Percentiles rank a stretch among this genome's conserved stretches.
Evolutionary conservation across 805 yeast genomes (phyloP).

Genomic region (Lipomyces anomalus): DNA sequence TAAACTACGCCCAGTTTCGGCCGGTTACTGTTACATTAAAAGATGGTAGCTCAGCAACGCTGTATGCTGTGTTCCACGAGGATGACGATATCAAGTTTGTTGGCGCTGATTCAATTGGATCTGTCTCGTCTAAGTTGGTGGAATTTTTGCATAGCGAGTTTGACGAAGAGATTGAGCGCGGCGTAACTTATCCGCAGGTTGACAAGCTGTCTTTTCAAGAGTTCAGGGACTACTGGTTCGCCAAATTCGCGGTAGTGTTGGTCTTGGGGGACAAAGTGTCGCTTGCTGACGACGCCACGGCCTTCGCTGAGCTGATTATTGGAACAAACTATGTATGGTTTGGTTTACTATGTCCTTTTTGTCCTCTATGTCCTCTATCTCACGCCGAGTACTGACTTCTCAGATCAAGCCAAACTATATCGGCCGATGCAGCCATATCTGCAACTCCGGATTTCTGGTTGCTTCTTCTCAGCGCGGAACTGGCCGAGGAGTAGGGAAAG

Average conservation of each 20-base stretch:
- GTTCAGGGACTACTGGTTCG: constrained; percentile 63
- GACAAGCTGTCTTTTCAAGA: constrained; percentile 41
- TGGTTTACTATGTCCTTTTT: no score
- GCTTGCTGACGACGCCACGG: constrained; percentile 28
- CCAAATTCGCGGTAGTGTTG: constrained; percentile 58
- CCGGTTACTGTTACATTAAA: background rate
- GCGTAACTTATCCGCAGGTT: constrained; percentile 64
- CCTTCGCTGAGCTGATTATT: constrained; percentile 47
- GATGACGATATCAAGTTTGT: background rate
- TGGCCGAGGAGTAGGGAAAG: constrained; percentile 51
- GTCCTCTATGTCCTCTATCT: constrained; percentile 21
- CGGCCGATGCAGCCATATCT: constrained; percentile 79
- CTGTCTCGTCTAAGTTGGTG: constrained; percentile 1
- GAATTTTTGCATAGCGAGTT: constrained; percentile 36
- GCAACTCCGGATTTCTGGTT: constrained; percentile 85
- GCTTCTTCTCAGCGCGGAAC: constrained; percentile 53
- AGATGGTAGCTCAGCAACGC: constrained; percentile 12
- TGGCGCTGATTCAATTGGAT: background rate
- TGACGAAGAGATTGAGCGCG: constrained; percentile 63
- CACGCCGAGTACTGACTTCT: constrained; percentile 40
- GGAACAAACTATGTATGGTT: constrained; percentile 40
- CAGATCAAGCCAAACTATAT: constrained; percentile 81
- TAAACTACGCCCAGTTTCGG: background rate
- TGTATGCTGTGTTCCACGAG: constrained; percentile 9
- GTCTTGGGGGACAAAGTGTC: constrained; percentile 42